These are phyloP conservation scores for Magnolia sinica DNA, from an alignment of 164 flowering plant species.

Conservation along the genomic window DNA sequence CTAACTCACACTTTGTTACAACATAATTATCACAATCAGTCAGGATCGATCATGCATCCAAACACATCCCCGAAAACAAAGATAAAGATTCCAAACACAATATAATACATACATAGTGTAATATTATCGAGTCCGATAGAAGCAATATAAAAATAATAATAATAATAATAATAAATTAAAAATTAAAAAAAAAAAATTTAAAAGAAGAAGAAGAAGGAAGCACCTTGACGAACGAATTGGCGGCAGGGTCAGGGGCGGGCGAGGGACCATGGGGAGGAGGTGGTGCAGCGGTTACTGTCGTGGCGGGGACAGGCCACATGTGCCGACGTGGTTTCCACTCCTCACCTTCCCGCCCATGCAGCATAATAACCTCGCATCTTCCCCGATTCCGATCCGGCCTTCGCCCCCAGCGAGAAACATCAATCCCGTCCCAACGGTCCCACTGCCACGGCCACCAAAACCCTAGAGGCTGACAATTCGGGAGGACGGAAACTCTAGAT, in stretches of 20 bases:
- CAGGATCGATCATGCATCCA: neutral
- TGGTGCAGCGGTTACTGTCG: conserved; percentile 25
- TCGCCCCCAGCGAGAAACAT: conserved; percentile 33
- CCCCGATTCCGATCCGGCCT: conserved; percentile 25
- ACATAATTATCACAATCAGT: neutral
- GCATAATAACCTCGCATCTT: conserved; percentile 62
- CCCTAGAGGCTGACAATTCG: conserved; percentile 17
- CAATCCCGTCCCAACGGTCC: conserved; percentile 32
- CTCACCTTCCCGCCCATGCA: conserved; percentile 55
- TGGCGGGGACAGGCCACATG: conserved; percentile 62
- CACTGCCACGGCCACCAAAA: neutral
- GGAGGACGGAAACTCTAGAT: conserved; percentile 29
- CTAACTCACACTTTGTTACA: neutral
- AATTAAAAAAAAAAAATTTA: too few species aligned
- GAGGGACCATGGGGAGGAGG: conserved; percentile 13
- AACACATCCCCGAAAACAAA: neutral
- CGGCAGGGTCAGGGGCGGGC: neutral
- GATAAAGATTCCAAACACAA: neutral
- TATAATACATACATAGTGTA: neutral
- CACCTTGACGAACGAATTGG: conserved; percentile 48
- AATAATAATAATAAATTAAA: neutral
- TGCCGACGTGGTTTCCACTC: conserved; percentile 53
- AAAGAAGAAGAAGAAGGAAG: neutral
- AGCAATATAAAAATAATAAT: neutral
- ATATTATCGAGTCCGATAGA: neutral